Base-by-base conservation (phyloP, 768 basidiomycete species). In the Inosperma sp. region DNA sequence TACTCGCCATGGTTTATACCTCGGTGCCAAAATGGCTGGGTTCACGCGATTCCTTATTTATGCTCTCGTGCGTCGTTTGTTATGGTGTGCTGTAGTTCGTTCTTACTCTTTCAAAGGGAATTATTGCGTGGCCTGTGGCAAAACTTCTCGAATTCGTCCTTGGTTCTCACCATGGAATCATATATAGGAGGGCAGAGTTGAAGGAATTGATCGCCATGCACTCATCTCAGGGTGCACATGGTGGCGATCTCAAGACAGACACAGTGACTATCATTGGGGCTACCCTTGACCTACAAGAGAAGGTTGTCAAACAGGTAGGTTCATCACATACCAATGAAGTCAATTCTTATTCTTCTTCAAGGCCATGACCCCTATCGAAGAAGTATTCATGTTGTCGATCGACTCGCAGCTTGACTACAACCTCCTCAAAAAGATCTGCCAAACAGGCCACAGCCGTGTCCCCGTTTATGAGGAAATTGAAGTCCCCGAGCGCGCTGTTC, bases 181-280 rank as follows among this genome's bases (percentile, higher is more conserved):
- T 94, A 42, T 95, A 94, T 59, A 79, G 92, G 6, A 79, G 91
- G 48, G 80, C 78, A 51, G 88, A 95, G 62, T 75, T 95, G 23
- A 92, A 93, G 60, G 92, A 94, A 62, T 71, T 95, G 22, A 93
- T 95, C 51, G 89, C 90, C 2, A 82, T 94, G 80, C 93, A 95
- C 56, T 83, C 83, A 2, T 80, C 78, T 0, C 76, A 76, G 26
- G 84, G 79, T 5, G 73, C 83, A 0, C 84, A 84, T 51, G 91
- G 90, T 10, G 93, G 93, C 9, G 93, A 95, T 63, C 72, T 94
- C 36, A 86, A 89, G 60, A 79, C 71, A 1, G 92, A 94, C 62
- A 94, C 92, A 0, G 88, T 93, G 44, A 83, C 84, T 1, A 93
- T 94, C 64, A 92, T 93, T 31, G 90, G 91, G 14, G 88, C 88